A percentile compares a stretch with the other conserved stretches of the same genome.
phyloP scores from a whole-genome alignment of 345 rosid species.

The Citrus sinensis region DNA sequence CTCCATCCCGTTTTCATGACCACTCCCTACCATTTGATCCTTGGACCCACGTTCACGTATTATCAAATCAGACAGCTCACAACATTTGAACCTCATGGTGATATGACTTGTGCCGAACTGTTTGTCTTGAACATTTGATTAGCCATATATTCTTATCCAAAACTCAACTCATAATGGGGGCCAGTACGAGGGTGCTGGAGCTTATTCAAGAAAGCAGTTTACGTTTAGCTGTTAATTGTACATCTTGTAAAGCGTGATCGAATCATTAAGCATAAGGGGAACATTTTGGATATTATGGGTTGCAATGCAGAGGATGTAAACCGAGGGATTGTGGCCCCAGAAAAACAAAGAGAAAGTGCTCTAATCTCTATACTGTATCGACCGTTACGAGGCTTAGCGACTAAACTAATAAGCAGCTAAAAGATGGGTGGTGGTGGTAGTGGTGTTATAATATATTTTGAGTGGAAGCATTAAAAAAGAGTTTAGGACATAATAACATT shows the following conservation, averaged over 20 bases:
- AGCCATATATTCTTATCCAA: too few species aligned
- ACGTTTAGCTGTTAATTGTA: too few species aligned
- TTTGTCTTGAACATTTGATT: too few species aligned
- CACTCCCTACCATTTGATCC: slow-evolving; percentile 7
- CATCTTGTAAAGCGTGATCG: background rate
- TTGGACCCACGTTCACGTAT: background rate
- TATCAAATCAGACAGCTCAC: background rate
- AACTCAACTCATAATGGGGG: too few species aligned
- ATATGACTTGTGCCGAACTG: too few species aligned
- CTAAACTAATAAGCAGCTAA: background rate
- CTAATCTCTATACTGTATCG: background rate
- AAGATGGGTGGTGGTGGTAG: background rate
- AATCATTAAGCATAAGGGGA: background rate
- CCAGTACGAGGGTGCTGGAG: too few species aligned
- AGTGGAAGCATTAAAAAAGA: background rate
- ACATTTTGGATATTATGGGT: background rate
- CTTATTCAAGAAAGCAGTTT: too few species aligned
- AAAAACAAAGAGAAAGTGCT: background rate
- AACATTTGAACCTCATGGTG: too few species aligned
- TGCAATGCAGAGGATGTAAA: background rate
- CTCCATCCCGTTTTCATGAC: slow-evolving; percentile 17
- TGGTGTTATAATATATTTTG: background rate
- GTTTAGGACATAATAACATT: background rate
- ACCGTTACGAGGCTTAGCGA: slow-evolving; percentile 1
- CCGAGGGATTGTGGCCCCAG: background rate